Conservation (phyloP, 371 early-diverging fungal species). For the Mucor saturninus region DNA sequence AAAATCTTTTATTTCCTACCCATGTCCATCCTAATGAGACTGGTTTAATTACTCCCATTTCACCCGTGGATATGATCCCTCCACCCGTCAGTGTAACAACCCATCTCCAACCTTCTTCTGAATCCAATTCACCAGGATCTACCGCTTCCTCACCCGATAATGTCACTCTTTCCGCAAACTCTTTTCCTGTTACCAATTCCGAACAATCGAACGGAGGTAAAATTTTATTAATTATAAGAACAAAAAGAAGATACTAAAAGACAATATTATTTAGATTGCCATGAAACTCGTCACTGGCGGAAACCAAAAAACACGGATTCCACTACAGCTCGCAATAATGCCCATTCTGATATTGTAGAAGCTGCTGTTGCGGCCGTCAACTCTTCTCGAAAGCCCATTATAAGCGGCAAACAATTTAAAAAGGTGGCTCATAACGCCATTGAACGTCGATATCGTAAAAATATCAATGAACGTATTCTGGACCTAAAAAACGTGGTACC, state of each 20-base stretch:
- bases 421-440: constrained; percentile 91
- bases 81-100: neutral
- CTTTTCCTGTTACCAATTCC: constrained; percentile 5
- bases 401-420: constrained; percentile 38
- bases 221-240: neutral
- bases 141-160: neutral
- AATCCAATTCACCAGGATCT: neutral
- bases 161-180: neutral
- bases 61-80: neutral
- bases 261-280: constrained; percentile 1
- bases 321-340: neutral
- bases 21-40: neutral
- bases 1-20: too few species aligned
- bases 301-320: constrained; percentile 1
- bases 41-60: constrained; percentile 13
- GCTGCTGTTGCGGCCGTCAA: neutral
- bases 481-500: constrained; percentile 83
- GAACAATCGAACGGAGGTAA: neutral
- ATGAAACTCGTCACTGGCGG: constrained; percentile 17
- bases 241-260: neutral
- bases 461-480: constrained; percentile 86
- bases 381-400: neutral
- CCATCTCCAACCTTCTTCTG: neutral
- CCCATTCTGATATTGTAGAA: constrained; percentile 1
- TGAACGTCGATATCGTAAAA: constrained; percentile 87